Evolutionary conservation across 805 yeast genomes (phyloP).

Genomic region (Zygosaccharomyces lentus): DNA sequence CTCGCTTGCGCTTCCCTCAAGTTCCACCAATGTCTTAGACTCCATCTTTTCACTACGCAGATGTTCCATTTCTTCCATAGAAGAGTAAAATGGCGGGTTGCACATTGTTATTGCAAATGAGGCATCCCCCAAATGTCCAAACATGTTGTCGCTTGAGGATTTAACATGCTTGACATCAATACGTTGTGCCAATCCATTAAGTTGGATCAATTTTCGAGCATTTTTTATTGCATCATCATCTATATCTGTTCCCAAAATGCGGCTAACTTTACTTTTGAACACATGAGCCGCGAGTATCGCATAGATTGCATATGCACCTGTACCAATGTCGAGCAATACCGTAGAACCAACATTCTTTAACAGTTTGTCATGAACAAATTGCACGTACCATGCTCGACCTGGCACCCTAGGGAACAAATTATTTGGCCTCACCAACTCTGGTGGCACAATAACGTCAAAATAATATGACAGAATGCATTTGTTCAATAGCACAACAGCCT

Average conservation of each 20-base stretch:
- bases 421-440: background rate
- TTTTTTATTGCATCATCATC: constrained; percentile 26
- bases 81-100: constrained; percentile 1
- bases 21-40: background rate
- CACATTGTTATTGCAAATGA: constrained; percentile 14
- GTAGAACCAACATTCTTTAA: constrained; percentile 3
- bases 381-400: constrained; percentile 31
- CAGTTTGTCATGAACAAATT: constrained; percentile 13
- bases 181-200: background rate
- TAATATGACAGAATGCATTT: background rate
- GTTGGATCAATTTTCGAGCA: constrained; percentile 21
- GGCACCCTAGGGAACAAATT: constrained; percentile 35
- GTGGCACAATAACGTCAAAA: background rate
- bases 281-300: constrained; percentile 24
- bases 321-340: constrained; percentile 34
- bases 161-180: background rate
- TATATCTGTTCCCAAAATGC: constrained; percentile 13
- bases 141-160: background rate
- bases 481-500: background rate
- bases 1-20: background rate
- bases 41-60: background rate
- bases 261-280: constrained; percentile 7
- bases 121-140: background rate
- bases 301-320: constrained; percentile 35
- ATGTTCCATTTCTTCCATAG: background rate